phyloP scores from a whole-genome alignment of 2,329 filamentous ascomycete genomes.

The Lithohypha guttulata region DNA sequence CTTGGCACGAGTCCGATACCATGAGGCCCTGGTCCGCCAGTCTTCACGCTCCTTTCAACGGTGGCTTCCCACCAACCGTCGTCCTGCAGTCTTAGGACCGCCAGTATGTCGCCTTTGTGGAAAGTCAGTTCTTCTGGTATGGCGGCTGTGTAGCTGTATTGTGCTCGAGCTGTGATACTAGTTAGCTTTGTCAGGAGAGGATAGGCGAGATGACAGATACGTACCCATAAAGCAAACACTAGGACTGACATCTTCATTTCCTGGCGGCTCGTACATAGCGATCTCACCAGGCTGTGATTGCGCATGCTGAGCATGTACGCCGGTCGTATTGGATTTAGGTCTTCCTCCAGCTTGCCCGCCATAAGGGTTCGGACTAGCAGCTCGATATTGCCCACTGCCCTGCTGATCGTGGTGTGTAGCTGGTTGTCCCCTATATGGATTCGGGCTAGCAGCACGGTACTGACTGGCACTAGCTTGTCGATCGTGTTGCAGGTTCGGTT shows the following conservation, averaged over 20 bases:
- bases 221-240: slow-evolving; percentile 57
- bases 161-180: slow-evolving; percentile 59
- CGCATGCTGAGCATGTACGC: neutral
- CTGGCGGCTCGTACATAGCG: slow-evolving; percentile 8
- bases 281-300: slow-evolving; percentile 5
- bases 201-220: slow-evolving; percentile 30
- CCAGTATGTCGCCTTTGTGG: slow-evolving; percentile 80
- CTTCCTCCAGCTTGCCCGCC: neutral
- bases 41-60: slow-evolving; percentile 53
- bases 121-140: slow-evolving; percentile 94
- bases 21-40: slow-evolving; percentile 37
- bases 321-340: slow-evolving; percentile 4
- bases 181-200: neutral
- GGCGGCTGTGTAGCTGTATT: slow-evolving; percentile 89
- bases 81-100: slow-evolving; percentile 81
- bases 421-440: slow-evolving; percentile 8
- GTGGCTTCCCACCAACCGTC: slow-evolving; percentile 99
- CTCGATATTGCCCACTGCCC: slow-evolving; percentile 3
- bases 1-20: slow-evolving; percentile 52
- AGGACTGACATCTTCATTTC: slow-evolving; percentile 4
- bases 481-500: slow-evolving; percentile 28
- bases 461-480: slow-evolving; percentile 5
- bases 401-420: slow-evolving; percentile 5
- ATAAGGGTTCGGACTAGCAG: slow-evolving; percentile 8
- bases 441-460: slow-evolving; percentile 8